Evolutionary conservation across 495 filamentous ascomycete species (phyloP), one percentile per base, ranked within the genome.

Genomic region (Lepidopterella palustris): DNA sequence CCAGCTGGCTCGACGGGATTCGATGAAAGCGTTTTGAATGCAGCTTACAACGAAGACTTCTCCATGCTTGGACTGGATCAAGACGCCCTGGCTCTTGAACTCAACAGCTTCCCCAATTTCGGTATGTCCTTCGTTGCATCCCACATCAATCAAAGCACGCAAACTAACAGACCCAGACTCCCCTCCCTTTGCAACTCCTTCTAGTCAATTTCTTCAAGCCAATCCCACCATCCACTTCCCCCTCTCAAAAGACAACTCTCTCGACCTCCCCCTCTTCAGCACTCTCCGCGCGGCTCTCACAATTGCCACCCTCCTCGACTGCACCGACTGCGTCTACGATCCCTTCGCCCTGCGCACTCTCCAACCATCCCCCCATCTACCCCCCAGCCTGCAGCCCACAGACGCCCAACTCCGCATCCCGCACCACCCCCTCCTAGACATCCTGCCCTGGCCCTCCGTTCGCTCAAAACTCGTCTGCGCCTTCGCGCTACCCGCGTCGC

Each of bases 391-490:
- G 26, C 47, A 66, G 23, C 53, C 52, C 4, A 69, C 57, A 24
- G 51, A 40, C 18, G 56, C 55, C 40, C 66, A 69, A 68, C 63
- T 66, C 48, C 64, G 67, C 52, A 70, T 78, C 51, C 74, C 75
- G 5, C 78, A 82, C 61, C 79, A 82, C 60, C 78, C 79, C 1
- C 39, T 80, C 10, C 39, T 81, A 2, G 78, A 82, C 62, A 56
- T 77, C 23, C 66, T 81, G 1, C 78, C 78, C 6, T 82, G 79
- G 79, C 77, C 78, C 0, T 63, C 58, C 15, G 70, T 72, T 15
- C 73, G 79, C 26, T 72, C 77, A 35, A 77, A 77, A 55, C 55
- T 78, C 24, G 75, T 81, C 59, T 64, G 63, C 52, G 63, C 78
- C 1, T 67, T 82, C 39, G 55, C 59, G 11, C 63, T 79, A 9